Evolutionary conservation across 2,329 filamentous ascomycete species (phyloP).

Genomic region (Reticulascus tulasneorum): DNA sequence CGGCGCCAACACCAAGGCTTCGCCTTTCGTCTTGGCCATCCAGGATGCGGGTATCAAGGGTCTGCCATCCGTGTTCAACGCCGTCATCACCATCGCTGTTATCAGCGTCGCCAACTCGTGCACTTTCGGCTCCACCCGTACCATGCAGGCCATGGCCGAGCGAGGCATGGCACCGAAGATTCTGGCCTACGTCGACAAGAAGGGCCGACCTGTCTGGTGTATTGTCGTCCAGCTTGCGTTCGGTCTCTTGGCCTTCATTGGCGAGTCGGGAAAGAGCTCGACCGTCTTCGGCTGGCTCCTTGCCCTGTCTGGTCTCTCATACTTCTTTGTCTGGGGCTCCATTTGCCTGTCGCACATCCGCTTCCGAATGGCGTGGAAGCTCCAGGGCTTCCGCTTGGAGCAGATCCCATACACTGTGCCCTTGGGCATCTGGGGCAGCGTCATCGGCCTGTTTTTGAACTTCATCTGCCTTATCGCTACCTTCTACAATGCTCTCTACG

Average conservation of each 20-base stretch:
- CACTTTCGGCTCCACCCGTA: constrained; percentile 47
- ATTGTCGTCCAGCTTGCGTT: constrained; percentile 50
- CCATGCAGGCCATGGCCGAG: constrained; percentile 45
- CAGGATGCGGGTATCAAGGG: constrained; percentile 45
- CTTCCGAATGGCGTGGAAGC: constrained; percentile 59
- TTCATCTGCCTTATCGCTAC: constrained; percentile 65
- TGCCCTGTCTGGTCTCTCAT: constrained; percentile 67
- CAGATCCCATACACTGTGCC: constrained; percentile 44
- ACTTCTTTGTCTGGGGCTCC: constrained; percentile 72
- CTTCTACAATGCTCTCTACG: constrained; percentile 64
- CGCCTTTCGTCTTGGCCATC: constrained; percentile 50
- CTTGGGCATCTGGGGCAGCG: constrained; percentile 63
- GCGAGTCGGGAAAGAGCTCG: constrained; percentile 22
- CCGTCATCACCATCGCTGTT: constrained; percentile 44
- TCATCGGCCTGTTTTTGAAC: constrained; percentile 64
- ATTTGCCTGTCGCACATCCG: constrained; percentile 63
- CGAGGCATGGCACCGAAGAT: constrained; percentile 50
- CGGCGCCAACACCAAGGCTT: constrained; percentile 38
- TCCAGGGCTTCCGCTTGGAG: constrained; percentile 49
- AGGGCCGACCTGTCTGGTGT: constrained; percentile 55
- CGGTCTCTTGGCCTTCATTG: constrained; percentile 56
- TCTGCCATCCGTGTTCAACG: constrained; percentile 51
- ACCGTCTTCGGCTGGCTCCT: constrained; percentile 62
- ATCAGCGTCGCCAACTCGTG: constrained; percentile 50
- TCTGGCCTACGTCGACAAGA: constrained; percentile 57